A percentile compares a stretch with the other conserved stretches of the same genome.
phyloP scores from a whole-genome alignment of 495 filamentous ascomycete species.

The Penicillium paradoxum region DNA sequence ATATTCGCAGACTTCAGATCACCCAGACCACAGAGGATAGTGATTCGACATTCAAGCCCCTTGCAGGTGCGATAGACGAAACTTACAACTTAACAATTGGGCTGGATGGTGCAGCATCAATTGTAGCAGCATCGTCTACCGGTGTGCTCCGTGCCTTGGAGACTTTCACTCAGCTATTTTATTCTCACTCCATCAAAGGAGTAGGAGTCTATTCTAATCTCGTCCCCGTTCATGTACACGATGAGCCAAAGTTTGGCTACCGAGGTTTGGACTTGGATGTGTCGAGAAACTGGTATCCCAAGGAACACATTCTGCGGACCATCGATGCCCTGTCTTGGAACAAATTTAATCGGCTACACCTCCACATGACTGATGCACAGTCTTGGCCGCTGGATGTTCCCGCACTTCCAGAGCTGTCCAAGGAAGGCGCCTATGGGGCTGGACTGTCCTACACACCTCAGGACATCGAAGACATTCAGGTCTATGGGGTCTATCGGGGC shows the following conservation, averaged over 20 bases:
- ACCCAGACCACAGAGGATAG: neutral
- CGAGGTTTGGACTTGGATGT: neutral
- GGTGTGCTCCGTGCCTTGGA: neutral
- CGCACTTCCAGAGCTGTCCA: neutral
- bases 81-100: neutral
- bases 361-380: neutral
- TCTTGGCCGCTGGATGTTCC: neutral
- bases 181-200: neutral
- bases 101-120: neutral
- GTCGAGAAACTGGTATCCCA: neutral
- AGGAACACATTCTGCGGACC: neutral
- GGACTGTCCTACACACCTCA: neutral
- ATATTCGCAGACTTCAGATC: neutral
- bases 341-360: neutral
- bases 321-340: neutral
- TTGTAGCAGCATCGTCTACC: neutral
- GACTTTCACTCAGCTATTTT: neutral
- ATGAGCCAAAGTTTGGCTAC: neutral
- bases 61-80: neutral
- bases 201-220: neutral
- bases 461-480: neutral
- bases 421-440: neutral
- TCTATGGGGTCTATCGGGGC: neutral
- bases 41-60: neutral
- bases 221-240: neutral